Percentiles rank a stretch among this genome's conserved stretches.
phyloP scores from a whole-genome alignment of 495 filamentous ascomycete species.

The Penicillium bovifimosum region DNA sequence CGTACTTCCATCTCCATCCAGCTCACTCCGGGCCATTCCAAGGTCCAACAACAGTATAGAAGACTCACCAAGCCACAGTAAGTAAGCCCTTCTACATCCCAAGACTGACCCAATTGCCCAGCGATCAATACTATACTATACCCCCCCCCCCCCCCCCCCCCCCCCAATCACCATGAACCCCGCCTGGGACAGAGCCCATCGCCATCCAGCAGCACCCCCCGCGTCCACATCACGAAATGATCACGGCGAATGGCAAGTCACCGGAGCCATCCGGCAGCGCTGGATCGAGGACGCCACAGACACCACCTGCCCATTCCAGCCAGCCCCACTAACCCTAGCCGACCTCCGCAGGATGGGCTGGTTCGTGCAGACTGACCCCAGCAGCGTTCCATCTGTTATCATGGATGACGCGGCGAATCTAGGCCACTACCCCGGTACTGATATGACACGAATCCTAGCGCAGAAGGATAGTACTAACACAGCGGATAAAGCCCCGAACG shows the following conservation, averaged over 20 bases:
- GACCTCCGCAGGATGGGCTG: background rate
- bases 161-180: background rate
- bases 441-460: no score
- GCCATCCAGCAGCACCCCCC: background rate
- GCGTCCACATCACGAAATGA: background rate
- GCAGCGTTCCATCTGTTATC: background rate
- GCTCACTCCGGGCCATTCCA: no score
- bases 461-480: background rate
- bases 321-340: background rate
- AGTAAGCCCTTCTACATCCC: no score
- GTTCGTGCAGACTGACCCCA: background rate
- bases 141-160: no score
- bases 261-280: background rate
- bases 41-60: background rate
- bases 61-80: no score
- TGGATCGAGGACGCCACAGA: background rate
- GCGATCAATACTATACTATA: background rate
- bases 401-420: background rate
- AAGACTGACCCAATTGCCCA: no score
- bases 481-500: background rate
- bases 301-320: background rate
- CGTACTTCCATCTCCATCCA: background rate
- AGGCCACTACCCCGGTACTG: background rate
- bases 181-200: no score
- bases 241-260: background rate